These are phyloP conservation scores for Zopfia rhizophila DNA, from an alignment of 2,329 filamentous ascomycete genomes.

Conservation along the genomic window DNA sequence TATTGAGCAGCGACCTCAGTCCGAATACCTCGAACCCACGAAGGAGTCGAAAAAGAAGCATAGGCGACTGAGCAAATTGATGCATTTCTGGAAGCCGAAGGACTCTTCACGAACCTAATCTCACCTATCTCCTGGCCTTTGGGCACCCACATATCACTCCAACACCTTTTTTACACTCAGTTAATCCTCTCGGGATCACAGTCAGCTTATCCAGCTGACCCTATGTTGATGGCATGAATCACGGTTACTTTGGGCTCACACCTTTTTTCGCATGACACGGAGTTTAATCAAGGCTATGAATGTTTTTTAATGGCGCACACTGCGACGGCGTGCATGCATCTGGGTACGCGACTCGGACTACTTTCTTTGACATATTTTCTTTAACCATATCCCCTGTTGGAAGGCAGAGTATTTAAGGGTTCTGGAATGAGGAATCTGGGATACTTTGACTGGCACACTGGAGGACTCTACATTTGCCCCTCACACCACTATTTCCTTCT, in stretches of 20 bases:
- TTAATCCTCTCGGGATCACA: constrained; percentile 32
- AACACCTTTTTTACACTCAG: constrained; percentile 28
- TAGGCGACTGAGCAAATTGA: constrained; percentile 76
- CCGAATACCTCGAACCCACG: constrained; percentile 65
- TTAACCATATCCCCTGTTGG: constrained; percentile 34
- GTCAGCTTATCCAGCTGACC: constrained; percentile 20
- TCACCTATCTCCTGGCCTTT: constrained; percentile 9
- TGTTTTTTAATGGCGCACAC: constrained; percentile 50
- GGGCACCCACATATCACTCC: constrained; percentile 11
- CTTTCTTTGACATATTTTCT: constrained; percentile 34
- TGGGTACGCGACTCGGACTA: constrained; percentile 43
- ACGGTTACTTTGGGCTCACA: constrained; percentile 41
- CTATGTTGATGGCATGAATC: constrained; percentile 48
- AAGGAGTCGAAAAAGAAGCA: constrained; percentile 72
- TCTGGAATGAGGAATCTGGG: constrained; percentile 30
- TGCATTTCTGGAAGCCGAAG: constrained; percentile 78
- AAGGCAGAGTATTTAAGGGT: constrained; percentile 40
- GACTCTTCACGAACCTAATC: constrained; percentile 37
- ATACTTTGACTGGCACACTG: constrained; percentile 41
- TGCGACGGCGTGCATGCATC: constrained; percentile 41
- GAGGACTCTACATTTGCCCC: constrained; percentile 28
- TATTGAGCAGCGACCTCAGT: constrained; percentile 66
- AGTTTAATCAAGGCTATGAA: constrained; percentile 51
- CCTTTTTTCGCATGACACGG: constrained; percentile 48
- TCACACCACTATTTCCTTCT: constrained; percentile 30